Evolutionary conservation across 1,284 basidiomycete genomes (phyloP).

Genomic region (Puccinia coronata): DNA sequence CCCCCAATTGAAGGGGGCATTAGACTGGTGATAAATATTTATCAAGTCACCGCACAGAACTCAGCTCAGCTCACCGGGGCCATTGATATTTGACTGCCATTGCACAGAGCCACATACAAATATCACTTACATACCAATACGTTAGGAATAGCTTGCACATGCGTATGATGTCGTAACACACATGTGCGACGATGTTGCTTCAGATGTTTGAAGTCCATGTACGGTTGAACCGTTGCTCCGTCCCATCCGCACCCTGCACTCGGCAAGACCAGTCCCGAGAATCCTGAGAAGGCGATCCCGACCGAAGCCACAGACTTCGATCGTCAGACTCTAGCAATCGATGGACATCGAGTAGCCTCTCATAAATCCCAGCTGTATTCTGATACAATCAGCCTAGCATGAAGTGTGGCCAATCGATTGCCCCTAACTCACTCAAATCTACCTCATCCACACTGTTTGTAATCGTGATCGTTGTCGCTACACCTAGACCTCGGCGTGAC

Average conservation of each 20-base stretch:
- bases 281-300: too few species aligned
- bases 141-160: too few species aligned
- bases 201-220: constrained; percentile 1
- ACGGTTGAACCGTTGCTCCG: not conserved
- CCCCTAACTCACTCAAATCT: not conserved
- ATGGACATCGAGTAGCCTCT: too few species aligned
- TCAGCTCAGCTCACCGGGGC: not conserved
- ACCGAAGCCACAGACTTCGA: too few species aligned
- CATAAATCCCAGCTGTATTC: not conserved
- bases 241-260: not conserved
- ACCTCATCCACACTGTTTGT: not conserved
- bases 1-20: not conserved
- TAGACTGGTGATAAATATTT: not conserved
- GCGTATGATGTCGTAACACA: not conserved
- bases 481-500: too few species aligned
- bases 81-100: not conserved
- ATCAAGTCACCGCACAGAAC: not conserved
- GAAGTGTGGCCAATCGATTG: not conserved
- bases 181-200: not conserved
- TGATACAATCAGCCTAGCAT: not conserved
- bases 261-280: not conserved
- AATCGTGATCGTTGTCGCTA: not conserved
- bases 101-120: not conserved
- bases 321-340: too few species aligned
- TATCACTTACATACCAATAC: too few species aligned